Conservation (phyloP, 1,284 basidiomycete species). For the Irpex lacteus region DNA sequence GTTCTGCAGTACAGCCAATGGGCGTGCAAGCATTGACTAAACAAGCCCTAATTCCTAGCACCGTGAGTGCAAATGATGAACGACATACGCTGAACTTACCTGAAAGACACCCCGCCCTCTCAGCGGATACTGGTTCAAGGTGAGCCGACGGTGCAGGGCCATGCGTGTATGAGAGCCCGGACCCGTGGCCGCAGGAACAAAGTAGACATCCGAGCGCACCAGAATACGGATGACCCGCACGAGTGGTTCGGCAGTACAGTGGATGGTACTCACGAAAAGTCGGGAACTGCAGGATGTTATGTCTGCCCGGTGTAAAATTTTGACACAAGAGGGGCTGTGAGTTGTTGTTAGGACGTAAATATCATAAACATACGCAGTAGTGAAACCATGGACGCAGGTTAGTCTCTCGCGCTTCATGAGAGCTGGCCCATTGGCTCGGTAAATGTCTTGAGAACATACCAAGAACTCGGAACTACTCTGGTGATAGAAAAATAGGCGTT, state of each 20-base stretch:
- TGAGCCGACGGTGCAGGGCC: not conserved
- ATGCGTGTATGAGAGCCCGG: not conserved
- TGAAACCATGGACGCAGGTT: not conserved
- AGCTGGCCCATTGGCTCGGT: not conserved
- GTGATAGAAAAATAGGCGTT: not conserved
- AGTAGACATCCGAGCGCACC: not conserved
- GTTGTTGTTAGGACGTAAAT: not conserved
- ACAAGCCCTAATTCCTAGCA: not conserved
- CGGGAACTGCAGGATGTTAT: not conserved
- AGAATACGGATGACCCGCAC: not conserved
- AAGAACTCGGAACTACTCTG: not conserved
- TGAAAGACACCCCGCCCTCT: not conserved
- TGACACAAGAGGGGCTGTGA: not conserved
- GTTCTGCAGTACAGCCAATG: not conserved
- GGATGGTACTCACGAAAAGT: not conserved
- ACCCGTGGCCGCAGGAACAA: not conserved
- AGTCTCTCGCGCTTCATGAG: conserved; percentile 2
- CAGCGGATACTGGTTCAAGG: not conserved
- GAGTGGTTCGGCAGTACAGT: not conserved
- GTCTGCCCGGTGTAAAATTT: not conserved
- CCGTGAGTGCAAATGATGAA: not conserved
- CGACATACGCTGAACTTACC: not conserved
- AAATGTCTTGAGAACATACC: not conserved
- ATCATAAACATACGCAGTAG: not conserved
- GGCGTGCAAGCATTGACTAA: not conserved